Evolutionary conservation across 345 rosid genomes (phyloP).

Genomic region (Diplotaxis tenuifolia): DNA sequence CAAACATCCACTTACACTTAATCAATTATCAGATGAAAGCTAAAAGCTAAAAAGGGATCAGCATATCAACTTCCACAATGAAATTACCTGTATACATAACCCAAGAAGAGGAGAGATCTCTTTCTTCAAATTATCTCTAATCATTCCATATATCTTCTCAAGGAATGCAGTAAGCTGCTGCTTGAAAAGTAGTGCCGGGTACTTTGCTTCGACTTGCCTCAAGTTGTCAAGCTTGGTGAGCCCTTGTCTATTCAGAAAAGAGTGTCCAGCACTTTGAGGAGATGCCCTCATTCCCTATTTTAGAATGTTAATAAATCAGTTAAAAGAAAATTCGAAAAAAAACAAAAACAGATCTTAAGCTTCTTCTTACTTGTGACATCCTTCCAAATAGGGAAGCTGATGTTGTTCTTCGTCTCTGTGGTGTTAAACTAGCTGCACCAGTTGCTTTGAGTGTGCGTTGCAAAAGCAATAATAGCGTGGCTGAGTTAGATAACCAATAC

Average conservation of each 20-base stretch:
- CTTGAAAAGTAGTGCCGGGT: constrained; percentile 94
- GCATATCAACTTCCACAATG: constrained; percentile 1
- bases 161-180: constrained; percentile 99
- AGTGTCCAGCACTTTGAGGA: constrained; percentile 87
- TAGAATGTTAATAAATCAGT: constrained; percentile 25
- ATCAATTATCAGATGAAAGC: background rate
- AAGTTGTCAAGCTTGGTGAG: constrained; percentile 77
- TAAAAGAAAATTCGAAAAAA: constrained; percentile 1
- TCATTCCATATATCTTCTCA: constrained; percentile 99
- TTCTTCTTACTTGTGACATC: constrained; percentile 84
- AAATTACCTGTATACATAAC: constrained; percentile 86
- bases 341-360: constrained; percentile 11
- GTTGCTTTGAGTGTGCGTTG: constrained; percentile 97
- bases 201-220: constrained; percentile 95
- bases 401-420: constrained; percentile 88
- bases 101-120: constrained; percentile 97
- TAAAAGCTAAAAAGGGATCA: background rate
- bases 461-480: constrained; percentile 76
- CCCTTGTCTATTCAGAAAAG: constrained; percentile 72
- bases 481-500: constrained; percentile 95
- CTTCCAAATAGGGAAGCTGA: constrained; percentile 95
- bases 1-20: background rate
- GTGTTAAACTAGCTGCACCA: constrained; percentile 98
- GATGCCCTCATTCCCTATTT: constrained; percentile 78
- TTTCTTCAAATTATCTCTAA: constrained; percentile 91